phyloP scores from a whole-genome alignment of 805 yeast species.

The Phaffomyces opuntiae region DNA sequence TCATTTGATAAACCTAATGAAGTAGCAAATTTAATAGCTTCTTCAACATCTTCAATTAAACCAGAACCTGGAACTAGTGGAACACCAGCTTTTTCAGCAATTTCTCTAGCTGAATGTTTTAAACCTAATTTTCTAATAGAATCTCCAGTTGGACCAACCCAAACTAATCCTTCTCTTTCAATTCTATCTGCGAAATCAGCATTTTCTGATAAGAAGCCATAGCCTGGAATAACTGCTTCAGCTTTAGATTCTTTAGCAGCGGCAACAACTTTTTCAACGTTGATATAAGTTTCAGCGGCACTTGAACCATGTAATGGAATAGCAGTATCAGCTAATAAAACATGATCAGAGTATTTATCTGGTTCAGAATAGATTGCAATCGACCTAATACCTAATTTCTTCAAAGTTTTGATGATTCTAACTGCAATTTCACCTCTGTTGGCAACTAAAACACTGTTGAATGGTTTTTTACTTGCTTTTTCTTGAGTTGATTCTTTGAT shows the following conservation, averaged over 20 bases:
- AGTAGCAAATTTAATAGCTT: constrained; percentile 71
- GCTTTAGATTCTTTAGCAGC: constrained; percentile 83
- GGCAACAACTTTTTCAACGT: constrained; percentile 73
- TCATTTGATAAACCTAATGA: constrained; percentile 40
- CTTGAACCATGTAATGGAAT: constrained; percentile 72
- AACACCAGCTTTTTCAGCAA: constrained; percentile 86
- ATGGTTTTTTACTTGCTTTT: constrained; percentile 42
- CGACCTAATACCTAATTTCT: constrained; percentile 67
- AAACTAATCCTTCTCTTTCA: constrained; percentile 72
- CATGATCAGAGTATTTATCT: constrained; percentile 86
- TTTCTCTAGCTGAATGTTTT: constrained; percentile 94
- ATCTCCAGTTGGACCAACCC: constrained; percentile 95
- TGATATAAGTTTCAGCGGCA: constrained; percentile 87
- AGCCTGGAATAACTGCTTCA: constrained; percentile 97
- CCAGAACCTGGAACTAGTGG: constrained; percentile 98
- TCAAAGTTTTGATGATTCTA: constrained; percentile 82
- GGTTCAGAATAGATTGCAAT: constrained; percentile 89
- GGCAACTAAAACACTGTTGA: constrained; percentile 83
- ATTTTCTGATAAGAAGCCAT: constrained; percentile 93
- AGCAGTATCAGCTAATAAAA: constrained; percentile 72
- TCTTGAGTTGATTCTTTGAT: constrained; percentile 29
- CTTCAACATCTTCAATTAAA: constrained; percentile 60
- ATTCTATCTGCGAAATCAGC: constrained; percentile 93
- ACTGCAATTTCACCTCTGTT: constrained; percentile 98
- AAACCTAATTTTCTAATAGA: constrained; percentile 87